Evolutionary conservation across 2,329 filamentous ascomycete genomes (phyloP).

Genomic region (Fusarium duplospermum): DNA sequence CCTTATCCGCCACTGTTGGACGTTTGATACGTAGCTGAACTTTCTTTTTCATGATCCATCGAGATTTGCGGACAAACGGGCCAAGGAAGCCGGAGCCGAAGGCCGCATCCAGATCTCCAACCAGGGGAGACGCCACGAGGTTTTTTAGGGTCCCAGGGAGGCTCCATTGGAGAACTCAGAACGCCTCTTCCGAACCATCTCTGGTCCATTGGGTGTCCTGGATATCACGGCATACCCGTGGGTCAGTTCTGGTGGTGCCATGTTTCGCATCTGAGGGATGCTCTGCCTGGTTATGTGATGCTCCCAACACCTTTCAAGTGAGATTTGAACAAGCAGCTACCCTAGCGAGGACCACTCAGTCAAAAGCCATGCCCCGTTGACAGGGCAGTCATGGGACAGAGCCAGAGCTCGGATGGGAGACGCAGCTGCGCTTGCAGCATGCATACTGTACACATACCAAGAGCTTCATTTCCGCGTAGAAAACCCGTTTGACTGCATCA

Average conservation of each 20-base stretch:
- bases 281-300: neutral
- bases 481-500: slow-evolving; percentile 11
- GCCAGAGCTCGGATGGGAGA: slow-evolving; percentile 1
- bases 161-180: slow-evolving; percentile 8
- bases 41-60: slow-evolving; percentile 15
- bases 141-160: slow-evolving; percentile 11
- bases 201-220: neutral
- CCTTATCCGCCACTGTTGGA: slow-evolving; percentile 25
- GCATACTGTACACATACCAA: neutral
- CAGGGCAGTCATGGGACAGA: neutral
- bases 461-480: slow-evolving; percentile 3
- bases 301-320: neutral
- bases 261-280: slow-evolving; percentile 1
- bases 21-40: slow-evolving; percentile 1
- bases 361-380: neutral
- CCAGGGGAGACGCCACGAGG: slow-evolving; percentile 19
- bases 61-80: slow-evolving; percentile 15
- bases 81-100: slow-evolving; percentile 8
- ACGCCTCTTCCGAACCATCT: slow-evolving; percentile 4
- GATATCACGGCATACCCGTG: slow-evolving; percentile 2
- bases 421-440: slow-evolving; percentile 8
- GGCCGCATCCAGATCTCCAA: slow-evolving; percentile 11
- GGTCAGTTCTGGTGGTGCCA: neutral
- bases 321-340: neutral
- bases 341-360: neutral